phyloP scores from a whole-genome alignment of 306 rosid species.

The Pyrus communis region DNA sequence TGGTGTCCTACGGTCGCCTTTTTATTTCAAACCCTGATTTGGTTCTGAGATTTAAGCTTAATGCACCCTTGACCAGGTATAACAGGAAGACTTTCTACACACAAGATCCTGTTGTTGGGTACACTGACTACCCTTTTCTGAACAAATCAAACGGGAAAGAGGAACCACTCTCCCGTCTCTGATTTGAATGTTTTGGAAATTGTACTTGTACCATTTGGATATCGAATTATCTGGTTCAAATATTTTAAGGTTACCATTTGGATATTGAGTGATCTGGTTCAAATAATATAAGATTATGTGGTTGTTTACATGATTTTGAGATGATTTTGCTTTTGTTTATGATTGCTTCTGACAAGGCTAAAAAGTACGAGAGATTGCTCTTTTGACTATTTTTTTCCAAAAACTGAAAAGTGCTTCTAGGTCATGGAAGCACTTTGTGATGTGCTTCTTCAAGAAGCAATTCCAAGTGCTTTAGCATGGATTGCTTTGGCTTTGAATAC shows the following conservation, averaged over 20 bases:
- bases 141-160: conserved; percentile 1
- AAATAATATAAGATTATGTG: not conserved
- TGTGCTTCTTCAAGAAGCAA: too few species aligned
- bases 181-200: conserved; percentile 10
- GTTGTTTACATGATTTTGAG: not conserved
- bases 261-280: not conserved
- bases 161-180: conserved; percentile 41
- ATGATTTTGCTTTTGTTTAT: not conserved
- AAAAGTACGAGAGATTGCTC: too few species aligned
- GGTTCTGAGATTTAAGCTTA: conserved; percentile 48
- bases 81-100: conserved; percentile 73
- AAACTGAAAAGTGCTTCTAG: not conserved
- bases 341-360: not conserved
- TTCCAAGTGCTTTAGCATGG: too few species aligned
- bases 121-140: conserved; percentile 75
- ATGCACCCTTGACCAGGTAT: conserved; percentile 60
- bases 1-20: conserved; percentile 72
- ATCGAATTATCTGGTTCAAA: not conserved
- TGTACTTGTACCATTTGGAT: not conserved
- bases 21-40: conserved; percentile 80
- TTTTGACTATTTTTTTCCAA: too few species aligned
- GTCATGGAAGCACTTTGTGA: not conserved
- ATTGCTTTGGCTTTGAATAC: too few species aligned
- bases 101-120: conserved; percentile 75
- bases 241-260: not conserved